Conservation (phyloP, 129 eudicot genomes). For the Tanacetum coccineum region DNA sequence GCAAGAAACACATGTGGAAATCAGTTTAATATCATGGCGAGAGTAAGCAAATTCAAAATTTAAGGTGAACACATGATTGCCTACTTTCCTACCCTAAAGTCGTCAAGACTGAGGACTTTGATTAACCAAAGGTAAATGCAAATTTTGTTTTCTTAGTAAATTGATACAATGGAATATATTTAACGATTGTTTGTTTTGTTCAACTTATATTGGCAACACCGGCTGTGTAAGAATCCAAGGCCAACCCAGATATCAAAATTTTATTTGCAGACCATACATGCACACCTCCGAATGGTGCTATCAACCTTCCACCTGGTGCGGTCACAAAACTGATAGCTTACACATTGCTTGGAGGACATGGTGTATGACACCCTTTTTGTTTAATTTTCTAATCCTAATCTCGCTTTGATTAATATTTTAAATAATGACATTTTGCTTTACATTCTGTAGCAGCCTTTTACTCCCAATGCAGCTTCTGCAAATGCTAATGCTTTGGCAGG, state of each 20-base stretch:
- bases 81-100: conserved; percentile 69
- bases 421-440: conserved; percentile 2
- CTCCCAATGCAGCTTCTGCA: conserved; percentile 62
- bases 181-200: conserved; percentile 19
- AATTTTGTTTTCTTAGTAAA: background rate
- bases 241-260: conserved; percentile 85
- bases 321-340: conserved; percentile 63
- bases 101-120: conserved; percentile 80
- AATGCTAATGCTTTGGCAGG: conserved; percentile 84
- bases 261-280: conserved; percentile 75
- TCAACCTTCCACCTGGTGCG: conserved; percentile 62
- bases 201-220: conserved; percentile 91
- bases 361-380: conserved; percentile 42
- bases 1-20: no score
- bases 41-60: no score
- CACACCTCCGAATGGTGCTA: conserved; percentile 64
- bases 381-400: background rate
- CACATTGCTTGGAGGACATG: conserved; percentile 65
- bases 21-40: no score
- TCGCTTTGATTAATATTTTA: conserved; percentile 5
- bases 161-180: background rate
- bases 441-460: conserved; percentile 63
- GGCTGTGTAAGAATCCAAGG: conserved; percentile 78
- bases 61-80: no score
- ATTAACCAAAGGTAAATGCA: conserved; percentile 72